Conservation (phyloP, 2,329 filamentous ascomycete genomes). For the Aspergillus vadensis region DNA sequence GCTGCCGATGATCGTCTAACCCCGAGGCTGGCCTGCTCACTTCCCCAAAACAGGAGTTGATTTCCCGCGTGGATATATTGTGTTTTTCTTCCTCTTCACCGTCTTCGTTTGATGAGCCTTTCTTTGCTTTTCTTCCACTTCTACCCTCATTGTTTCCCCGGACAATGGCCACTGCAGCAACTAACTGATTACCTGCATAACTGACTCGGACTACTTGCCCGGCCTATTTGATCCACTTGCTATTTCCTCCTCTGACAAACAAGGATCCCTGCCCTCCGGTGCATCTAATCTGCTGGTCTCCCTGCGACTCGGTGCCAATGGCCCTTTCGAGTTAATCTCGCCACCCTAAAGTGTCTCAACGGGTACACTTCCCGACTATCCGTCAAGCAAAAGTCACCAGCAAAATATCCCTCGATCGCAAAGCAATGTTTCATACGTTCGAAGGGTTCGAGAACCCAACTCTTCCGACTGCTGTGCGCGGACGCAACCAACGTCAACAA, state of each 20-base stretch:
- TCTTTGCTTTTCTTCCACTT: not conserved
- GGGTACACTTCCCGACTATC: constrained; percentile 8
- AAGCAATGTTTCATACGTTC: constrained; percentile 46
- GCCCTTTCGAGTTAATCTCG: constrained; percentile 10
- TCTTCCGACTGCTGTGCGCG: constrained; percentile 29
- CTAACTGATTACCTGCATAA: constrained; percentile 3
- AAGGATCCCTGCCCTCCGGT: constrained; percentile 9
- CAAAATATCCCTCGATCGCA: not conserved
- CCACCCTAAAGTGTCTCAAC: constrained; percentile 16
- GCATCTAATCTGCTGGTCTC: constrained; percentile 8
- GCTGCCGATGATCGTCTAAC: constrained; percentile 7
- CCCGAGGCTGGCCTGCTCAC: not conserved
- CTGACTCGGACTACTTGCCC: not conserved
- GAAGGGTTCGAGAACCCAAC: constrained; percentile 44
- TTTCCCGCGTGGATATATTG: constrained; percentile 2
- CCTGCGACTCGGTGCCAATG: constrained; percentile 12
- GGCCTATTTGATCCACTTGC: not conserved
- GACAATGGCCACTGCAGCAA: constrained; percentile 6
- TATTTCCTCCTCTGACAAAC: constrained; percentile 1
- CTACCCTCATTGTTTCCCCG: not conserved
- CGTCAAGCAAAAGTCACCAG: not conserved
- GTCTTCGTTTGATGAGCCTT: not conserved
- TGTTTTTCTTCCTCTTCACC: constrained; percentile 1
- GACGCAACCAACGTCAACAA: constrained; percentile 37
- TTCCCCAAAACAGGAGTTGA: not conserved